These are phyloP conservation scores for Raddia distichophylla DNA, from an alignment of 176 grass and related monocot species.

Conservation along the genomic window DNA sequence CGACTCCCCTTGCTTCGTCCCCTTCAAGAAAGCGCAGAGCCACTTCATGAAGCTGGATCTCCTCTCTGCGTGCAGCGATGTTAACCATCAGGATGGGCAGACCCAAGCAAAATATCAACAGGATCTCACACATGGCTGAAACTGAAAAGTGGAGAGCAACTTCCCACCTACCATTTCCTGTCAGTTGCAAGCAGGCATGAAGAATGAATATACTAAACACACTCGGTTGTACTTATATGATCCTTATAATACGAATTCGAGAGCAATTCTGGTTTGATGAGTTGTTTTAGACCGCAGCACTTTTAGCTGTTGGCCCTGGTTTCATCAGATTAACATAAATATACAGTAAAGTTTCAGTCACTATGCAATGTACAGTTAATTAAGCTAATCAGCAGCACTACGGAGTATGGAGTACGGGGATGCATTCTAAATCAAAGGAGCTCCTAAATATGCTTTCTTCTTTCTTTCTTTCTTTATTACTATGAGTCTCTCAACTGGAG, in stretches of 20 bases:
- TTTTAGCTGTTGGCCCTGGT: conserved; percentile 3
- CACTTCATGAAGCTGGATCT: conserved; percentile 93
- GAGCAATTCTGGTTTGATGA: neutral
- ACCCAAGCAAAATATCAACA: conserved; percentile 24
- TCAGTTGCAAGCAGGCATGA: conserved; percentile 38
- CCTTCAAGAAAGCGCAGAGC: conserved; percentile 85
- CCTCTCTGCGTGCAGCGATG: conserved; percentile 49
- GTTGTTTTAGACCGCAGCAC: neutral
- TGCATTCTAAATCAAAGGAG: neutral
- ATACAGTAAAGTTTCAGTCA: neutral
- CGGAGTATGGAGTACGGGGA: neutral
- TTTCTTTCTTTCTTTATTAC: neutral
- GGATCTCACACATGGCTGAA: conserved; percentile 44
- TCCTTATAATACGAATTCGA: neutral
- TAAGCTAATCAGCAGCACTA: neutral
- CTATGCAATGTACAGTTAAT: conserved; percentile 12
- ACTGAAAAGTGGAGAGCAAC: conserved; percentile 45
- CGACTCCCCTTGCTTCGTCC: conserved; percentile 51
- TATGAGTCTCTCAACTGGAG: neutral
- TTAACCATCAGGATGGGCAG: conserved; percentile 35
- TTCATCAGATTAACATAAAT: neutral
- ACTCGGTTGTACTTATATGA: conserved; percentile 27
- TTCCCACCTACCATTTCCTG: conserved; percentile 41
- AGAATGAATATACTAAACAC: conserved; percentile 26
- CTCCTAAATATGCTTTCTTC: neutral